Evolutionary conservation across 75 land plant genomes (phyloP).

Genomic region (Selaginella moellendorffii): DNA sequence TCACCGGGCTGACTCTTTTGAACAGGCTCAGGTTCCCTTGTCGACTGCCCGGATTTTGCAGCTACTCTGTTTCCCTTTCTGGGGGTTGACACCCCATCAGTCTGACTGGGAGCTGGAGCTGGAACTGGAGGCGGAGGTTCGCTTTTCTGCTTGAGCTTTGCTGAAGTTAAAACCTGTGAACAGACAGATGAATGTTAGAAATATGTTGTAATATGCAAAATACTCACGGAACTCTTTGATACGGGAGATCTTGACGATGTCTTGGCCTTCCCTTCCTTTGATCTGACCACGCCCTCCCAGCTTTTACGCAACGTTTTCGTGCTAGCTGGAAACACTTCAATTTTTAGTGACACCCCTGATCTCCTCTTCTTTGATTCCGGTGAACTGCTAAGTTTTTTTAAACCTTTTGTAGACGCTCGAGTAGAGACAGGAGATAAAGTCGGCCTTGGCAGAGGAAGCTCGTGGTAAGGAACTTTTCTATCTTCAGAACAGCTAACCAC

Average conservation of each 20-base stretch:
- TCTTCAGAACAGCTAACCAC: too few relatives aligned
- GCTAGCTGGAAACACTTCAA: background rate
- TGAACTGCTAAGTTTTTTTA: too few relatives aligned
- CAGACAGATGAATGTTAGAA: too few relatives aligned
- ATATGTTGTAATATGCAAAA: too few relatives aligned
- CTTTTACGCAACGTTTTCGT: constrained; percentile 1
- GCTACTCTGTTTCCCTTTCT: background rate
- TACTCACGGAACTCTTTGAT: background rate
- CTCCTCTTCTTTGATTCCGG: constrained; percentile 8
- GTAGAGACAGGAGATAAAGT: background rate
- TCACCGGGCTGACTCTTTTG: constrained; percentile 4
- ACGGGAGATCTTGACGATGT: background rate
- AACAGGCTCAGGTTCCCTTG: background rate
- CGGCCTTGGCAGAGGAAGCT: background rate
- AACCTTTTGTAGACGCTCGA: too few relatives aligned
- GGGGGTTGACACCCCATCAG: background rate
- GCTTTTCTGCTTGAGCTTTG: background rate
- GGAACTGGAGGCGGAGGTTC: background rate
- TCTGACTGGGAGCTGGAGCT: background rate
- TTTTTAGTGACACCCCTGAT: background rate
- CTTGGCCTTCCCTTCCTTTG: background rate
- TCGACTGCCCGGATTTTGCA: background rate
- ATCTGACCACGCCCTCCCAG: constrained; percentile 4
- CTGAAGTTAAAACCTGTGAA: background rate
- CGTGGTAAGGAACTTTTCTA: background rate